Evolutionary conservation across 352 stramenopile species (phyloP).

Genomic region (Phytophthora foliorum): DNA sequence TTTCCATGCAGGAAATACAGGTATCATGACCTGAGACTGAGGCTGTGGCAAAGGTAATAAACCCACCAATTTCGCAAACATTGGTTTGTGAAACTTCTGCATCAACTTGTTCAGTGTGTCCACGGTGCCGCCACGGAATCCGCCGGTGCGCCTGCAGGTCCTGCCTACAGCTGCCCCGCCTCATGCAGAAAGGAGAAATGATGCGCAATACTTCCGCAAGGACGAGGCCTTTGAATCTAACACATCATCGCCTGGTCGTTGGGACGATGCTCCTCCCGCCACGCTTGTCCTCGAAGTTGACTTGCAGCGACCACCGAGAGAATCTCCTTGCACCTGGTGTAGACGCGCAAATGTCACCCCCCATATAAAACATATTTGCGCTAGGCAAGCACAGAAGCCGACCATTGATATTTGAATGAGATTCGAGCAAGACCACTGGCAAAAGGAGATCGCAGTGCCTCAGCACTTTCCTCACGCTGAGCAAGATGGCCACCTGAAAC

Average conservation of each 20-base stretch:
- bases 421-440: no score
- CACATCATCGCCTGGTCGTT: not conserved
- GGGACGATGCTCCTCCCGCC: not conserved
- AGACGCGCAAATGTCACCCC: not conserved
- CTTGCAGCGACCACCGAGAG: not conserved
- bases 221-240: not conserved
- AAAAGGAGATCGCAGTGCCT: no score
- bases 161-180: not conserved
- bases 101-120: no score
- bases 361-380: not conserved
- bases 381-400: not conserved
- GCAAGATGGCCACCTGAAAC: not conserved
- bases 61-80: no score
- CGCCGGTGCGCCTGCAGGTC: not conserved
- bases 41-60: no score
- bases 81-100: no score
- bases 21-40: no score
- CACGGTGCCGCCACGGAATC: no score
- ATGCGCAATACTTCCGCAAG: slow-evolving; percentile 5
- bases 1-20: no score
- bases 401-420: no score
- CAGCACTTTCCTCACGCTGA: not conserved
- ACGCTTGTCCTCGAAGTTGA: not conserved
- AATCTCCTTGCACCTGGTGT: not conserved
- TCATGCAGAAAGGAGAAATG: not conserved